These are phyloP conservation scores for Heteromeles arbutifolia DNA, from an alignment of 306 rosid species.

Conservation along the genomic window DNA sequence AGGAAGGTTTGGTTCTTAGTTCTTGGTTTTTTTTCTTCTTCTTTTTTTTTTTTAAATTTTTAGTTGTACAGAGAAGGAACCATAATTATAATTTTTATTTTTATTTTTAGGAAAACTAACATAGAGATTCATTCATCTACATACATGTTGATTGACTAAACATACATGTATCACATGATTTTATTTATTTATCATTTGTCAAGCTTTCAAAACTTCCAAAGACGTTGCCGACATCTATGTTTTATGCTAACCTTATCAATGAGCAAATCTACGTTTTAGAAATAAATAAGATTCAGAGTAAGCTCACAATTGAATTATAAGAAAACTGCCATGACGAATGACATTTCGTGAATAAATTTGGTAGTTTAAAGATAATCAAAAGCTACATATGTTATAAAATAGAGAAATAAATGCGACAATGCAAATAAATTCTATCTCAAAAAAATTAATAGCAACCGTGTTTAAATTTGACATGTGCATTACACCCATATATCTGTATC, in stretches of 20 bases:
- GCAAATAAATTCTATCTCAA: too few species aligned
- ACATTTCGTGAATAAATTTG: too few species aligned
- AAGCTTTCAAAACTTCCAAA: not conserved
- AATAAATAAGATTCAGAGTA: not conserved
- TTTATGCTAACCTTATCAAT: not conserved
- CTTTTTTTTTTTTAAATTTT: not conserved
- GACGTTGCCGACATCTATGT: not conserved
- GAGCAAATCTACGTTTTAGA: not conserved
- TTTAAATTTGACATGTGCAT: too few species aligned
- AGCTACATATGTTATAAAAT: too few species aligned
- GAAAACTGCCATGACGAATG: not conserved
- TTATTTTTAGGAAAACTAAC: not conserved
- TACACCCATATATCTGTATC: too few species aligned
- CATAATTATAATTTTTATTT: not conserved
- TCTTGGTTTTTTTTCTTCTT: not conserved
- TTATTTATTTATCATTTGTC: not conserved
- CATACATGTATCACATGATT: not conserved
- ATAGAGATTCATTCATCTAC: not conserved
- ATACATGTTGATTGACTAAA: not conserved
- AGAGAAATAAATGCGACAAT: too few species aligned
- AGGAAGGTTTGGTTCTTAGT: slow-evolving; percentile 2
- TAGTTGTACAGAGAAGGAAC: not conserved
- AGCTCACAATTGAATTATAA: not conserved
- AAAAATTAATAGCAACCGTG: too few species aligned
- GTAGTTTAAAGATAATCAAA: too few species aligned